phyloP scores from a whole-genome alignment of 768 basidiomycete genomes.

The Obba rivulosa region DNA sequence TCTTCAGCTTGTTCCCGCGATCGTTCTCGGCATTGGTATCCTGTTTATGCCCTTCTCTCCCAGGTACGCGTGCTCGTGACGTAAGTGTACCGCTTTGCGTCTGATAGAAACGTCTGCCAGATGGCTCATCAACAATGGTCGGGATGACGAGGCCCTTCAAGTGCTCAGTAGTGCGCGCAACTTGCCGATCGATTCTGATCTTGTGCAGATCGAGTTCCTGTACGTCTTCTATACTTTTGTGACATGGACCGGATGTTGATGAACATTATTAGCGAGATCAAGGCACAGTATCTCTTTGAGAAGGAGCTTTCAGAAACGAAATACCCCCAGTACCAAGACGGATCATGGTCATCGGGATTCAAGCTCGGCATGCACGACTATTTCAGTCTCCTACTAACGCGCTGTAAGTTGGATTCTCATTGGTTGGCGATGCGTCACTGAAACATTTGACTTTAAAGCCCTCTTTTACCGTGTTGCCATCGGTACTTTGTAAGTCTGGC shows the following conservation, averaged over 20 bases:
- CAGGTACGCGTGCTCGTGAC: constrained; percentile 33
- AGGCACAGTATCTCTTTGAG: constrained; percentile 70
- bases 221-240: constrained; percentile 29
- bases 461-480: constrained; percentile 59
- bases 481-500: constrained; percentile 38
- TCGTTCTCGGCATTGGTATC: constrained; percentile 66
- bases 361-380: constrained; percentile 60
- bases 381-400: constrained; percentile 50
- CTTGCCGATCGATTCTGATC: constrained; percentile 49
- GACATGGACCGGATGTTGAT: neutral
- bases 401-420: constrained; percentile 27
- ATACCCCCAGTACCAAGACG: constrained; percentile 65
- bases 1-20: constrained; percentile 69
- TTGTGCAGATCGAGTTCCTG: constrained; percentile 72
- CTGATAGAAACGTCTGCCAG: constrained; percentile 23
- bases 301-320: constrained; percentile 51
- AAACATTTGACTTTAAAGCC: constrained; percentile 27
- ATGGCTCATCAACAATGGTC: constrained; percentile 74
- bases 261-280: constrained; percentile 49
- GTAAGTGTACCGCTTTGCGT: neutral
- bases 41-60: constrained; percentile 80
- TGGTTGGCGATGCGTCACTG: neutral
- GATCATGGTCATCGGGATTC: constrained; percentile 48
- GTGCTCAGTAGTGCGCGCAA: constrained; percentile 58
- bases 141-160: constrained; percentile 66